Base-by-base conservation (phyloP, 495 filamentous ascomycete genomes). In the Tricharina praecox region DNA sequence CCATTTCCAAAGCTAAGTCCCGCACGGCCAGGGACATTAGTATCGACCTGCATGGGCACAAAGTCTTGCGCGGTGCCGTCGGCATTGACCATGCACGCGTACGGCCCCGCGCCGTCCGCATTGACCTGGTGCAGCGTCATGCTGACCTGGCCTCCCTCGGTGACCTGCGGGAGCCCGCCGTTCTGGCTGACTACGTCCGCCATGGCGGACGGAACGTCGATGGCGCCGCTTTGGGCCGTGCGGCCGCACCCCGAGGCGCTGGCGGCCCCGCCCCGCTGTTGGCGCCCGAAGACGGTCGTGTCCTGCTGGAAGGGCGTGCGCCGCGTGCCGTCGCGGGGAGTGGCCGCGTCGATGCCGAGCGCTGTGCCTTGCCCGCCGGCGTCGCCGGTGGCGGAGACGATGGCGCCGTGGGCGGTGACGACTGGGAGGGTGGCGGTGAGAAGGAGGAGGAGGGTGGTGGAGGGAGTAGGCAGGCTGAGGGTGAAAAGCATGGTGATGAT, bases 71-170 rank as follows among this genome's bases (percentile, higher is more conserved):
- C 70, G 8, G 68, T 70, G 34, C 58, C 67, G 49, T 67, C 65
- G 44, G 60, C 62, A 52, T 70, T 70, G 51, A 74, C 69, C 64
- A 65, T 68, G 59, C 68, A 71, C 4, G 50, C 50, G 48, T 66
- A 71, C 0, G 68, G 68, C 9, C 68, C 70, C 2, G 69, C 70
- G 23, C 68, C 68, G 38, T 71, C 68, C n/a, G 56, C 53, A 52
- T 71, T 71, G n/a, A 71, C 64, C 46, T 70, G 68, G 46, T 70
- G 68, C 3, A 70, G 63, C 2, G 69, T 74, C 71, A 79, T 74
- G 37, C 54, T 54, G 19, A 74, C 45, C 37, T 63, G 33, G 19
- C 71, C 71, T 23, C 69, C 70, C 2, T 55, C 52, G 0, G 60
- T 66, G 50, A 74, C 55, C 50, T 73, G 67, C 0, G 71, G 70